A percentile compares a stretch with the other conserved stretches of the same genome.
Conservation (phyloP, 1,284 basidiomycete species). For the Acaromyces ingoldii region DNA sequence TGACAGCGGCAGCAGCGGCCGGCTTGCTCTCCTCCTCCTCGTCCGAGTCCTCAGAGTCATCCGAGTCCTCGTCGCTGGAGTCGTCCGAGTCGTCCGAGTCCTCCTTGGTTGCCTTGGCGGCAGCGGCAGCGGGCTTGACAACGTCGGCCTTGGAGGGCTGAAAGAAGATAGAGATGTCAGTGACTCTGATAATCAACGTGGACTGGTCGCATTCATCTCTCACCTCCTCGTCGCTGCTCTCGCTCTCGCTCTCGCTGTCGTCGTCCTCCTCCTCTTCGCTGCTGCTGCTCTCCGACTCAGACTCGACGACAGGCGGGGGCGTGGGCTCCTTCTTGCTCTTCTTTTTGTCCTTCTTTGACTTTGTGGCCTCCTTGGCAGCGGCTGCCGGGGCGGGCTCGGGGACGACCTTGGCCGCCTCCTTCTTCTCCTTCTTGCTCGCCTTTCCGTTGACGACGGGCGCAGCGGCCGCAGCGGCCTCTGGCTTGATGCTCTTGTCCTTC, state of each 20-base stretch:
- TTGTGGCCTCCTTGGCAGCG: conserved; percentile 23
- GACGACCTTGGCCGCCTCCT: conserved; percentile 16
- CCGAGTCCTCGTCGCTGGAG: conserved; percentile 22
- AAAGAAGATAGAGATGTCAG: conserved; percentile 1
- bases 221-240: conserved; percentile 9
- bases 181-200: not conserved
- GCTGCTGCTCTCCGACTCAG: not conserved
- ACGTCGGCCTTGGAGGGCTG: conserved; percentile 8
- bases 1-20: conserved; percentile 17
- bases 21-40: conserved; percentile 28
- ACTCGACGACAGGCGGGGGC: conserved; percentile 15
- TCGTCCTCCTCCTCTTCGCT: conserved; percentile 2
- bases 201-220: no score
- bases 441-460: conserved; percentile 9
- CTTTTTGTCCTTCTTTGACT: conserved; percentile 19
- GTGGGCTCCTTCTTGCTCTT: conserved; percentile 33
- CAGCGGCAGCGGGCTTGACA: conserved; percentile 3
- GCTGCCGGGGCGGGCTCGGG: conserved; percentile 18
- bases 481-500: not conserved
- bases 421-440: conserved; percentile 21
- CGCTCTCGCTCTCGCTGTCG: conserved; percentile 15
- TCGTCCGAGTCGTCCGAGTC: conserved; percentile 14
- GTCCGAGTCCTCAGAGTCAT: conserved; percentile 12
- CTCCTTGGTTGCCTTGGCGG: conserved; percentile 2
- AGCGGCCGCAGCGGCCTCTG: not conserved